These are phyloP conservation scores for Parietichytrium sp. DNA, from an alignment of 108 stramenopile genomes.

Conservation along the genomic window DNA sequence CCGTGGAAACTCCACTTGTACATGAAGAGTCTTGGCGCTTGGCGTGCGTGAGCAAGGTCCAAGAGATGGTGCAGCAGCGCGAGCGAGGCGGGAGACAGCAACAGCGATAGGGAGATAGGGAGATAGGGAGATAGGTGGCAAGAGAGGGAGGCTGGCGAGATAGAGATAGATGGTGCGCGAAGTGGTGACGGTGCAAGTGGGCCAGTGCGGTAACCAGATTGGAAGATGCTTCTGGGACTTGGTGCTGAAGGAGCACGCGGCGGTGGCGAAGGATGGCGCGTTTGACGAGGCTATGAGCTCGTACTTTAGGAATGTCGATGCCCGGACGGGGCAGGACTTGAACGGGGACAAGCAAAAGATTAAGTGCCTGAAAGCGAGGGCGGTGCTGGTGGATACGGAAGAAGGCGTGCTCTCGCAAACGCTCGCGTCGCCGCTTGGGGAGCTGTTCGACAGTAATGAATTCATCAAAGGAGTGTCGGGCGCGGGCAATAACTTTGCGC, in stretches of 20 bases:
- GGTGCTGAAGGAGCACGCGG: conserved; percentile 56
- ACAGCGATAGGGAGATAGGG: no score
- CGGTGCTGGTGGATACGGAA: conserved; percentile 65
- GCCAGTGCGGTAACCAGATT: conserved; percentile 69
- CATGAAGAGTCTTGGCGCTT: no score
- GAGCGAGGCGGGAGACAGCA: no score
- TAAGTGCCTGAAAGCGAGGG: conserved; percentile 51
- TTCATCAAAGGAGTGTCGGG: conserved; percentile 61
- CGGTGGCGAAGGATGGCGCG: conserved; percentile 9
- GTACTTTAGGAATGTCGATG: conserved; percentile 61
- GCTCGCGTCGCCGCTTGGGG: conserved; percentile 51
- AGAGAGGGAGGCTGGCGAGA: no score
- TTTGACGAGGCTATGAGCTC: conserved; percentile 55
- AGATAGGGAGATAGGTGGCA: no score
- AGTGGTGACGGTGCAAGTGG: conserved; percentile 61
- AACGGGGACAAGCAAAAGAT: neutral
- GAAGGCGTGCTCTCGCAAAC: conserved; percentile 63
- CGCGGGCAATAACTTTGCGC: conserved; percentile 68
- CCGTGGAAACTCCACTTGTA: no score
- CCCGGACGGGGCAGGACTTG: neutral
- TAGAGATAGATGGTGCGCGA: conserved; percentile 64
- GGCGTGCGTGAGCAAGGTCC: no score
- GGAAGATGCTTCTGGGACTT: conserved; percentile 60
- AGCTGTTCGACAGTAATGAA: conserved; percentile 59
- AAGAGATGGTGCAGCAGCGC: no score